Conservation (phyloP, 2,329 filamentous ascomycete species). For the Colletotrichum theobromicola region DNA sequence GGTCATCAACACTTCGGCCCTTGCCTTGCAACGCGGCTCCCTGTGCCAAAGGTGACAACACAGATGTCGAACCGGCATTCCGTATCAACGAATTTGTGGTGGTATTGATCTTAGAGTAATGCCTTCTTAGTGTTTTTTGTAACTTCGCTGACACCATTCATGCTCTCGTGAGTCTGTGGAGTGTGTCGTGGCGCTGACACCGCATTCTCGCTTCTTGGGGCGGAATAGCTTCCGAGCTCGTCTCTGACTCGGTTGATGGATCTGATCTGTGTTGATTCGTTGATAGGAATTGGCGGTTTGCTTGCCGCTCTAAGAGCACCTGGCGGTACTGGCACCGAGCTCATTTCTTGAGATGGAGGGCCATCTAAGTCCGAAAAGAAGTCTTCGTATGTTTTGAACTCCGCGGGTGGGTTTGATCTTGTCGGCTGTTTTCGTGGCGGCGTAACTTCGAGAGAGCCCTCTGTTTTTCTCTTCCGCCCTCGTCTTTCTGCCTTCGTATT, state of each 20-base stretch:
- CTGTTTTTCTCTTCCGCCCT: neutral
- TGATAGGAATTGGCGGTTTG: neutral
- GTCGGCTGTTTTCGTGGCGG: fast-evolving
- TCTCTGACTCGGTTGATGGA: neutral
- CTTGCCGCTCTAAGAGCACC: neutral
- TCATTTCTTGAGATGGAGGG: neutral
- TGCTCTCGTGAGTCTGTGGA: neutral
- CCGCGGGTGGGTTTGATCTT: neutral
- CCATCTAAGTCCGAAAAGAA: neutral
- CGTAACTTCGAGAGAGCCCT: fast-evolving
- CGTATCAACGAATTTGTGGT: neutral
- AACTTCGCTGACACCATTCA: neutral
- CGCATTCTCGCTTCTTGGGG: neutral
- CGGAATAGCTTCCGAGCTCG: neutral
- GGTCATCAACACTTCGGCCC: neutral
- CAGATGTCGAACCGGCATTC: neutral
- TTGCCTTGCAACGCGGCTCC: no score
- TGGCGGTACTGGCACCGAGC: neutral
- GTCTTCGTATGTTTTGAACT: neutral
- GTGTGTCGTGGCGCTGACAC: neutral
- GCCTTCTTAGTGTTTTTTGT: neutral
- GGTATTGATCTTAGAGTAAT: neutral
- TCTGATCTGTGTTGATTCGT: neutral
- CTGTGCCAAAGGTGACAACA: no score
- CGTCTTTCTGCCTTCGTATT: neutral